A percentile compares a stretch with the other conserved stretches of the same genome.
Evolutionary conservation across 2,329 filamentous ascomycete genomes (phyloP).

Genomic region (Cordyceps pruinosa): DNA sequence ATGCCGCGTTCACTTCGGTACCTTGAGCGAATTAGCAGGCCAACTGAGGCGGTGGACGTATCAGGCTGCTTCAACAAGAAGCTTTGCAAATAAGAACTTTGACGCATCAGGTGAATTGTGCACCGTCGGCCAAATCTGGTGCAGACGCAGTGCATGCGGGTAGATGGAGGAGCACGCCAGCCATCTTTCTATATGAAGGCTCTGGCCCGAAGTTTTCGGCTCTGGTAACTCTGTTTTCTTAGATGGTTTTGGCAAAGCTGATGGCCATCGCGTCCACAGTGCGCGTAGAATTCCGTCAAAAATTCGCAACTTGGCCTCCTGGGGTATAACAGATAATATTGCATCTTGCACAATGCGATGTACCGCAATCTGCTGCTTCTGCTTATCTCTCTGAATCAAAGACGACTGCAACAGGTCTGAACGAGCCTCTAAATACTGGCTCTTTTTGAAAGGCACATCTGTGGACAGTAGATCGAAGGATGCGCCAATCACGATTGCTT

Average conservation of each 20-base stretch:
- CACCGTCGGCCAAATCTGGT: constrained; percentile 2
- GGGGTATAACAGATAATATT: neutral
- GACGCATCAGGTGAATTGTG: neutral
- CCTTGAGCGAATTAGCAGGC: neutral
- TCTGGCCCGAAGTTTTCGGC: constrained; percentile 1
- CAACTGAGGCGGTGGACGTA: neutral
- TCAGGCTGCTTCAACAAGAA: neutral
- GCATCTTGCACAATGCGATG: constrained; percentile 13
- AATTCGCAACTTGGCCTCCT: neutral
- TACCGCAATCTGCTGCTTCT: constrained; percentile 4
- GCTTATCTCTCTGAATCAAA: constrained; percentile 7
- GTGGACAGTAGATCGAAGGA: neutral
- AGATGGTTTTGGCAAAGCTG: constrained; percentile 6
- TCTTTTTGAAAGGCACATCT: neutral
- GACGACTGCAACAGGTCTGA: constrained; percentile 7
- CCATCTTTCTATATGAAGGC: constrained; percentile 7
- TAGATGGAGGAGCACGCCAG: constrained; percentile 5
- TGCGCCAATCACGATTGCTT: constrained; percentile 2
- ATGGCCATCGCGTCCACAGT: constrained; percentile 9
- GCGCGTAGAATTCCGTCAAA: constrained; percentile 9
- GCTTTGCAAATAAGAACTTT: neutral
- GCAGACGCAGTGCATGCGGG: constrained; percentile 5
- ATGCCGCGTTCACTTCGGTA: constrained; percentile 13
- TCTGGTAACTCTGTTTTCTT: constrained; percentile 8
- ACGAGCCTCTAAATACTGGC: constrained; percentile 6